Evolutionary conservation across 306 rosid genomes (phyloP).

Genomic region (Citrullus amarus): DNA sequence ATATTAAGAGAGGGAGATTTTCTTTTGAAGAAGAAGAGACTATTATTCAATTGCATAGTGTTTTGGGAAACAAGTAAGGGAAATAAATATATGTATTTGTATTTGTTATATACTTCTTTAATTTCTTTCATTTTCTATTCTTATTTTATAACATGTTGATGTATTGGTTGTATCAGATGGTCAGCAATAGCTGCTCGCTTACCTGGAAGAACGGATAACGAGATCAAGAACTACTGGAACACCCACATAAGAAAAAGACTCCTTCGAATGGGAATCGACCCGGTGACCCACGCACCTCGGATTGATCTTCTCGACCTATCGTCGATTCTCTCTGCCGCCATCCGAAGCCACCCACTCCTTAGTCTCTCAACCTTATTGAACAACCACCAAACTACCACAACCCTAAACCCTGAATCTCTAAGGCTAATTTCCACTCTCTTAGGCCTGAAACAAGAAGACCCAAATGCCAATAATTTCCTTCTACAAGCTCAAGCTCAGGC

Average conservation of each 20-base stretch:
- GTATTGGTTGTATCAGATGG: conserved; percentile 37
- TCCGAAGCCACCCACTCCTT: conserved; percentile 41
- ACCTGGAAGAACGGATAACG: conserved; percentile 92
- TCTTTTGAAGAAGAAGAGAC: conserved; percentile 94
- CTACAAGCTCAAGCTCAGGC: conserved; percentile 12
- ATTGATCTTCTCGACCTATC: conserved; percentile 70
- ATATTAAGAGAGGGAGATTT: conserved; percentile 86
- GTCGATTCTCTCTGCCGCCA: conserved; percentile 36
- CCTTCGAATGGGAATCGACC: conserved; percentile 72
- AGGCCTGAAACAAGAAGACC: conserved; percentile 34
- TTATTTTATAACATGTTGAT: background rate
- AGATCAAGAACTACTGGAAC: conserved; percentile 93
- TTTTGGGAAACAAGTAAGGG: conserved; percentile 83
- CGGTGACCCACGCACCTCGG: conserved; percentile 85
- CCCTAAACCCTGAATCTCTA: conserved; percentile 48
- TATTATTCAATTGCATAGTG: conserved; percentile 71
- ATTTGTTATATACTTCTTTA: background rate
- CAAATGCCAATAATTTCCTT: background rate
- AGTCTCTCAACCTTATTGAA: conserved; percentile 39
- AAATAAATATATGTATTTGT: too few relatives aligned
- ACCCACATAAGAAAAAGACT: conserved; percentile 74
- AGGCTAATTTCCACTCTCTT: conserved; percentile 41
- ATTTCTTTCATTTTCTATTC: background rate
- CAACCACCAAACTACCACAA: conserved; percentile 27
- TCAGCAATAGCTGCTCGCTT: conserved; percentile 78